phyloP scores from a whole-genome alignment of 2,329 filamentous ascomycete genomes.

The Fusarium palustre region DNA sequence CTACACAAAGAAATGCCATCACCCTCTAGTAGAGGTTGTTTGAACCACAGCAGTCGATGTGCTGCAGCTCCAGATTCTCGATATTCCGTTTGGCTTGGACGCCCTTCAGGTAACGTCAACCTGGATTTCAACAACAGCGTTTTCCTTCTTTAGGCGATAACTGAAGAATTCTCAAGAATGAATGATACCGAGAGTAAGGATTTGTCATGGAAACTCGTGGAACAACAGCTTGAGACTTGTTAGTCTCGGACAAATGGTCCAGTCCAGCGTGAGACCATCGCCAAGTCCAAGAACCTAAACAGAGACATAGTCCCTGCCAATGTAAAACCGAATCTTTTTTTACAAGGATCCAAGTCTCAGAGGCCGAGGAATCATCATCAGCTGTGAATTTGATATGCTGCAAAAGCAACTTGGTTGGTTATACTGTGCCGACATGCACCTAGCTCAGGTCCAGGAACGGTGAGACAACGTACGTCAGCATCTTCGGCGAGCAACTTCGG shows the following conservation, averaged over 20 bases:
- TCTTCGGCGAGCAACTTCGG: not conserved
- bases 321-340: not conserved
- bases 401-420: not conserved
- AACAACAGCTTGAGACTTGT: no score
- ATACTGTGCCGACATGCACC: not conserved
- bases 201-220: no score
- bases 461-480: not conserved
- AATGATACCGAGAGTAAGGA: no score
- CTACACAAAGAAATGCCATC: not conserved
- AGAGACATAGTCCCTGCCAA: not conserved
- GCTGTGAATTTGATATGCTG: not conserved
- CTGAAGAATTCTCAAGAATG: no score
- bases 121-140: no score
- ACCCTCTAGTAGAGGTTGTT: not conserved
- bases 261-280: not conserved
- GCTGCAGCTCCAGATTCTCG: conserved; percentile 25
- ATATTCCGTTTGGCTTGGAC: conserved; percentile 27
- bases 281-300: not conserved
- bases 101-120: not conserved
- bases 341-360: not conserved
- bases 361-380: not conserved
- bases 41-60: conserved; percentile 3
- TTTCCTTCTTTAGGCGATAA: no score
- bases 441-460: not conserved
- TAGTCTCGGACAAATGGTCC: not conserved